These are phyloP conservation scores for Emmonsiellopsis sp. DNA, from an alignment of 2,329 filamentous ascomycete genomes.

Conservation along the genomic window DNA sequence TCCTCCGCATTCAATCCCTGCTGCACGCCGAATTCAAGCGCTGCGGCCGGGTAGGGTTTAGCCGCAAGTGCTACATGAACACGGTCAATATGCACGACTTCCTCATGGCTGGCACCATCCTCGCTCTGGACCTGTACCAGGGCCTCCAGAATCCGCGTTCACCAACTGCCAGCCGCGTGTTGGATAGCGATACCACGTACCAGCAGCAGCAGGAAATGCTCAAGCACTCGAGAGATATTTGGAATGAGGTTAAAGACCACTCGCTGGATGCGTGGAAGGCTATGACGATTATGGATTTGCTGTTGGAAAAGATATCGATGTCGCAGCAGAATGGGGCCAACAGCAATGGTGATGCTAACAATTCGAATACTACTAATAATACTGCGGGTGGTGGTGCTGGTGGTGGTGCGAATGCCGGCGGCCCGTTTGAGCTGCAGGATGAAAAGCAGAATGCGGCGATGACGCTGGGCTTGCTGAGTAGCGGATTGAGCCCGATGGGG, in stretches of 20 bases:
- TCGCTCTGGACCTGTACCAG: constrained; percentile 74
- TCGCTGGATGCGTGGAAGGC: constrained; percentile 91
- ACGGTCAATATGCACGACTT: constrained; percentile 79
- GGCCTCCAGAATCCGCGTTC: constrained; percentile 26
- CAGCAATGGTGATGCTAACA: constrained; percentile 12
- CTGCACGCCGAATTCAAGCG: constrained; percentile 66
- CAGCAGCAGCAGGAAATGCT: constrained; percentile 66
- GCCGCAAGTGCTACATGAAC: constrained; percentile 69
- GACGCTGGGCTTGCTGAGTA: constrained; percentile 60
- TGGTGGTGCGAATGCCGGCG: constrained; percentile 1
- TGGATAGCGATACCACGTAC: constrained; percentile 26
- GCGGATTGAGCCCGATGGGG: constrained; percentile 47
- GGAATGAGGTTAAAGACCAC: constrained; percentile 65
- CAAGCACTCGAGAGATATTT: constrained; percentile 66
- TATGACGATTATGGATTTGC: constrained; percentile 67
- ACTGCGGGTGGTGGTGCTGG: constrained; percentile 3
- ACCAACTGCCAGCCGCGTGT: constrained; percentile 38
- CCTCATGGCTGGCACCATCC: constrained; percentile 72
- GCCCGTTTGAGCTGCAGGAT: constrained; percentile 36
- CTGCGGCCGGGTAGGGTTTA: constrained; percentile 56
- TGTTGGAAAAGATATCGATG: constrained; percentile 62
- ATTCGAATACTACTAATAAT: constrained; percentile 19
- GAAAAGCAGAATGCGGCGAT: constrained; percentile 59
- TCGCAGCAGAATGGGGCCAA: constrained; percentile 9
- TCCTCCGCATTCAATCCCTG: constrained; percentile 67